Conservation (phyloP, 2,329 filamentous ascomycete genomes). For the Trichoderma polysporum region DNA sequence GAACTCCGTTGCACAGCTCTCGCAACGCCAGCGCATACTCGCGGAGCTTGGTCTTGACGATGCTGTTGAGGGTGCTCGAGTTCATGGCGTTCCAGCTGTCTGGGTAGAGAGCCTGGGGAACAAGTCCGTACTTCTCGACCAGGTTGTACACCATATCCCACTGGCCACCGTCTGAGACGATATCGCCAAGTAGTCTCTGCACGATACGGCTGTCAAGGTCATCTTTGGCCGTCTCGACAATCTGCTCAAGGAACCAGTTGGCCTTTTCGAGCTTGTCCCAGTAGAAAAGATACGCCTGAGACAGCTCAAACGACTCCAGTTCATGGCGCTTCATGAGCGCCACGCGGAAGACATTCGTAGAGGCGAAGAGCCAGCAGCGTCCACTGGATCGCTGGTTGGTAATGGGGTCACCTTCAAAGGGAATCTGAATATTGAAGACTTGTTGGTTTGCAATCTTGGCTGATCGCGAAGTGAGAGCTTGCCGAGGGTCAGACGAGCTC, state of each 20-base stretch:
- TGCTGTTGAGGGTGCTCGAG: slow-evolving; percentile 65
- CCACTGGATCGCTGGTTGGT: slow-evolving; percentile 82
- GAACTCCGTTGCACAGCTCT: slow-evolving; percentile 43
- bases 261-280: slow-evolving; percentile 93
- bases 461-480: slow-evolving; percentile 63
- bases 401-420: slow-evolving; percentile 76
- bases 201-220: slow-evolving; percentile 72
- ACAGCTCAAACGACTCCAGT: slow-evolving; percentile 78
- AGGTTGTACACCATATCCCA: slow-evolving; percentile 92
- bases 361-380: slow-evolving; percentile 88
- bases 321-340: slow-evolving; percentile 81
- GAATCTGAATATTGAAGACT: slow-evolving; percentile 79
- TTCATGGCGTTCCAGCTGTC: slow-evolving; percentile 77
- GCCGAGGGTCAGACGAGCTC: slow-evolving; percentile 63
- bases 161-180: slow-evolving; percentile 79
- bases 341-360: slow-evolving; percentile 89
- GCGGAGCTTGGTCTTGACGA: slow-evolving; percentile 83
- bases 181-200: slow-evolving; percentile 64
- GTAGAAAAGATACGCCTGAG: slow-evolving; percentile 84
- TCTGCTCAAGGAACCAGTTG: slow-evolving; percentile 84
- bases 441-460: slow-evolving; percentile 69
- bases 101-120: slow-evolving; percentile 77
- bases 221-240: slow-evolving; percentile 70
- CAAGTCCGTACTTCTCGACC: slow-evolving; percentile 83
- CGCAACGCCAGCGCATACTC: slow-evolving; percentile 76